phyloP scores from a whole-genome alignment of 305 asterid genomes.

The Fraxinus velutina region DNA sequence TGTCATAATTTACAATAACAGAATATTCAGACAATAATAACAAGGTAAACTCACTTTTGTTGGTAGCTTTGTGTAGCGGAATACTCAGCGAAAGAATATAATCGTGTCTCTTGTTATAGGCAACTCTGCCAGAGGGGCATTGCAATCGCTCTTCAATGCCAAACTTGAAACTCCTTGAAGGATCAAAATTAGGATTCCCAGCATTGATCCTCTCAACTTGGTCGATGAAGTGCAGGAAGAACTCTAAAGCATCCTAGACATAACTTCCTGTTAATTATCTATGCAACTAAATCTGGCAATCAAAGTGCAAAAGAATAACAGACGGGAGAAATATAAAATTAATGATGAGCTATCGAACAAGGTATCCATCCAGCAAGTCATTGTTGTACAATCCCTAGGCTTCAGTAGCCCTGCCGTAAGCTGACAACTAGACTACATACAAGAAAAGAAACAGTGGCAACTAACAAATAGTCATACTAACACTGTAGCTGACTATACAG shows the following conservation, averaged over 20 bases:
- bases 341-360: neutral
- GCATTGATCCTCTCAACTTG: constrained; percentile 77
- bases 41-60: constrained; percentile 62
- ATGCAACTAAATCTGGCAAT: neutral
- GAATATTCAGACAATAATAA: constrained; percentile 11
- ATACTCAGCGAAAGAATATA: constrained; percentile 77
- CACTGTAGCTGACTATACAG: neutral
- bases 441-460: constrained; percentile 6
- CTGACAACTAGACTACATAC: constrained; percentile 7
- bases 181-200: constrained; percentile 61
- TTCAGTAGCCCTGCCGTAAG: neutral
- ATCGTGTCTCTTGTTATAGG: constrained; percentile 76
- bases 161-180: constrained; percentile 88
- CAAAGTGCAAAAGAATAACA: neutral
- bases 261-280: constrained; percentile 26
- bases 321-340: constrained; percentile 11
- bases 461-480: constrained; percentile 1
- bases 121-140: constrained; percentile 85
- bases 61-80: constrained; percentile 79
- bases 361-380: constrained; percentile 1
- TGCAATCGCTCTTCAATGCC: constrained; percentile 92
- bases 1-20: constrained; percentile 6
- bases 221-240: constrained; percentile 87
- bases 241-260: constrained; percentile 89
- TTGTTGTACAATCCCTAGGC: constrained; percentile 10